These are phyloP conservation scores for Alternaria ethzedia DNA, from an alignment of 2,329 filamentous ascomycete genomes.

Conservation along the genomic window DNA sequence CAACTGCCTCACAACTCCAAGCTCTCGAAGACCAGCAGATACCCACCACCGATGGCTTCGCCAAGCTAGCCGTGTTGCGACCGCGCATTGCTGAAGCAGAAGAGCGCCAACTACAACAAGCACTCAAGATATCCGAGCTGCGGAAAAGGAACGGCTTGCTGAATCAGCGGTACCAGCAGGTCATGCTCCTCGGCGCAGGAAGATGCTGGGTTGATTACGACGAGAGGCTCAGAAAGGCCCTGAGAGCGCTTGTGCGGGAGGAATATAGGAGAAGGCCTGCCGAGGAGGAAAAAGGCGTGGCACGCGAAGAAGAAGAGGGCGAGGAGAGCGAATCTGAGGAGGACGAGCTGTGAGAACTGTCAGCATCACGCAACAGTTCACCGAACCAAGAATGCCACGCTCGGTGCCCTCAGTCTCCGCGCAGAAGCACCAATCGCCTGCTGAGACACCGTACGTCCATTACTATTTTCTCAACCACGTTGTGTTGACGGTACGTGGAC, in stretches of 20 bases:
- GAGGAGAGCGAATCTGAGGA: neutral
- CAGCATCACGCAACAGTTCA: neutral
- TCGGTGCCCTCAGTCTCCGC: neutral
- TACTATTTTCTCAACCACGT: neutral
- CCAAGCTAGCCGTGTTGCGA: slow-evolving; percentile 63
- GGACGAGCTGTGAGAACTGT: slow-evolving; percentile 15
- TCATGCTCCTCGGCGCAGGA: slow-evolving; percentile 70
- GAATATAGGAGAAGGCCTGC: slow-evolving; percentile 63
- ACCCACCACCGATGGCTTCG: slow-evolving; percentile 52
- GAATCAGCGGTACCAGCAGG: slow-evolving; percentile 71
- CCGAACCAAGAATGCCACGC: neutral
- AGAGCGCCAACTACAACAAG: slow-evolving; percentile 66
- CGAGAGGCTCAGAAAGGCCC: slow-evolving; percentile 68
- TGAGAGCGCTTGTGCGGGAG: slow-evolving; percentile 68
- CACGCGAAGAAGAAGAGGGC: slow-evolving; percentile 5
- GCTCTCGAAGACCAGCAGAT: slow-evolving; percentile 53
- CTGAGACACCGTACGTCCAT: neutral
- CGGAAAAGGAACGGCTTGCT: slow-evolving; percentile 66
- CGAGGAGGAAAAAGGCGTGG: slow-evolving; percentile 16
- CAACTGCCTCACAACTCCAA: slow-evolving; percentile 52
- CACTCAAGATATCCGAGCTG: slow-evolving; percentile 67
- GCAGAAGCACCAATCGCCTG: neutral
- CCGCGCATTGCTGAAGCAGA: slow-evolving; percentile 69
- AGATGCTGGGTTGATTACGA: slow-evolving; percentile 76
- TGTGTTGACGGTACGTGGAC: neutral